Base-by-base conservation (phyloP, 805 yeast species). In the Brettanomyces anomalus region DNA sequence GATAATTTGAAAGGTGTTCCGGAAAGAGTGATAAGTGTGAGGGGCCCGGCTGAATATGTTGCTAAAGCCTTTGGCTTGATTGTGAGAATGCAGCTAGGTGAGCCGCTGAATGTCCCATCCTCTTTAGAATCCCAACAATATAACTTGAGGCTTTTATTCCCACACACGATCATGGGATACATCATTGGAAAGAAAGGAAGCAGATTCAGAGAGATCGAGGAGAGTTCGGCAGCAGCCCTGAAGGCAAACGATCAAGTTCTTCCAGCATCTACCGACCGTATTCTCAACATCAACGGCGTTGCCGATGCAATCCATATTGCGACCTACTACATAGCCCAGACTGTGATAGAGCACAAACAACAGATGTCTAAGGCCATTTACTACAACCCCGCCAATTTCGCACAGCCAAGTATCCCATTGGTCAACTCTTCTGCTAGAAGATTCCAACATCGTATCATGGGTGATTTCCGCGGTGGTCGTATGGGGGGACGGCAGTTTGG, bases 271-370 rank as follows among this genome's bases (percentile, higher is more conserved):
- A 85, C 88, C 14, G 96, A 87, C 58, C 70, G 95, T 45, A 68
- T 83, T 17, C 65, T 87, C 39, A 70, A 78, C 19, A 72, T 86
- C 6, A 67, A 72, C 4, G 95, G 95, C 5, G 90, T 84, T 13
- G 87, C 88, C 1, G 95, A 86, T 63, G 88, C 95, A 2, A 75
- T 87, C 35, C 94, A 85, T 56, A 84, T 85, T 51, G 95, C 95
- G 8, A 68, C 79, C 0, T 85, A 81, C 60, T 82, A 81, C 56
- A 71, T 84, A 43, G 79, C 84, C 1, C 83, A 79, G 58, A 81
- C 84, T 3, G 69, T 81, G 43, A 56, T 78, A 41, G 81, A 78
- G 49, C 81, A 79, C 54, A 72, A 74, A 46, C 77, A 72, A 47
- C 71, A 75, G 49, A 72, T 74, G 52, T 63, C 71, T n/a, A 79